Base-by-base conservation (phyloP, 306 rosid genomes). In the Medicago ruthenica region DNA sequence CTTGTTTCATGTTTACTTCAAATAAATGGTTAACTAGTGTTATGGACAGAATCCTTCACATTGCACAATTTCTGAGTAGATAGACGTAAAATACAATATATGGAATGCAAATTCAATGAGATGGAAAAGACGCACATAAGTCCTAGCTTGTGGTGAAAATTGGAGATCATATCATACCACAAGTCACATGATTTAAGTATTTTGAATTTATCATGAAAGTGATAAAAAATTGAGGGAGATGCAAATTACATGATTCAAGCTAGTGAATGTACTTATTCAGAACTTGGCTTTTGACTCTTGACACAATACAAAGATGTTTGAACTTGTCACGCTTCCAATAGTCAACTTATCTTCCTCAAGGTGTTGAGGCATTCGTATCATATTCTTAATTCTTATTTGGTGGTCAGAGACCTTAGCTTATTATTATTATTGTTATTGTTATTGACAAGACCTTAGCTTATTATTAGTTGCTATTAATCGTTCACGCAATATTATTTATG, bases 341-440 rank as follows among this genome's bases (percentile, higher is more conserved):
- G 40, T 68, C 18, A 42, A 47, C 34, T 53, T 41, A 64, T 71
- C 62, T n/a, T 63, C 53, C 39, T 58, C 9, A 74, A 20, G 44
- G 53, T 67, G 71, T 20, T 54, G 41, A 37, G 57, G 36, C 44
- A 9, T 24, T 53, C 27, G 40, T 65, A 4, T 87, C 93, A 75
- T 83, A 45, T 47, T 36, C 9, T 14, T 67, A 18, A 2, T 76
- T 69, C 42, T 44, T 60, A 37, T 39, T 50, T 58, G n/a, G 22
- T 64, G 21, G 41, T 10, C 34, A 45, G 50, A 67, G 18, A 72
- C 18, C 61, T 61, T 40, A 39, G 70, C 64, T 50, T 15, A 65
- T 71, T 21, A 34, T 53, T 76, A 31, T 66, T 27, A 27, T 1
- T 27, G 4, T 3, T 73, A 48, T 20, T 55, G 9, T 9, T 55